Evolutionary conservation across 1,284 basidiomycete species (phyloP).

Genomic region (Puccinia coronata): DNA sequence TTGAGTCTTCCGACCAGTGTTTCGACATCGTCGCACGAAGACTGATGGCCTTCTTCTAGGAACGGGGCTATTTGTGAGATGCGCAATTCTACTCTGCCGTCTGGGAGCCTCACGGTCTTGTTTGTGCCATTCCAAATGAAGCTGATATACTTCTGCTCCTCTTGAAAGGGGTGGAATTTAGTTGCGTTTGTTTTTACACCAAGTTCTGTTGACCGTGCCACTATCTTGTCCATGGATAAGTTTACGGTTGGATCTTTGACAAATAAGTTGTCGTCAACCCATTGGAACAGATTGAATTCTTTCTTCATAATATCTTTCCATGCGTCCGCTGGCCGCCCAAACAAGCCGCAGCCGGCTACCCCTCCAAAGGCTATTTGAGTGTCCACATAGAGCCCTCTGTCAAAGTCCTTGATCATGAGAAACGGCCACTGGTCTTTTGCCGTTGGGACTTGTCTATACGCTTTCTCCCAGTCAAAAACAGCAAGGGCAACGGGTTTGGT

Average conservation of each 20-base stretch:
- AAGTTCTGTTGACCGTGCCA: background rate
- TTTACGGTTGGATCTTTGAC: background rate
- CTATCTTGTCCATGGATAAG: background rate
- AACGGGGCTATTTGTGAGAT: background rate
- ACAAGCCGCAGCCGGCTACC: background rate
- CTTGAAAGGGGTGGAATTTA: background rate
- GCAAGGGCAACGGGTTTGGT: background rate
- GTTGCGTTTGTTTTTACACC: background rate
- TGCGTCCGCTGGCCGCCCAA: background rate
- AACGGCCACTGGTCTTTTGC: background rate
- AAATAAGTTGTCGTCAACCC: background rate
- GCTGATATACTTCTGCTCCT: conserved; percentile 13
- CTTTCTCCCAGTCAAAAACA: too few species aligned
- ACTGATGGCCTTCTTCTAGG: background rate
- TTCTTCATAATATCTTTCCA: background rate
- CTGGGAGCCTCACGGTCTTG: background rate
- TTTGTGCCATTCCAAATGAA: conserved; percentile 16
- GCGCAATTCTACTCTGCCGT: background rate
- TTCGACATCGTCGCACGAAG: background rate
- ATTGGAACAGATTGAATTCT: background rate
- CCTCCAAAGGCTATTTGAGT: background rate
- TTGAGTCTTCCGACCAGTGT: background rate
- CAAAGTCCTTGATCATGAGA: background rate
- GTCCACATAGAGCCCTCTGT: background rate
- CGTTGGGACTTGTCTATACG: too few species aligned